Conservation (phyloP, 2,329 filamentous ascomycete species). For the Cladosporium halotolerans region DNA sequence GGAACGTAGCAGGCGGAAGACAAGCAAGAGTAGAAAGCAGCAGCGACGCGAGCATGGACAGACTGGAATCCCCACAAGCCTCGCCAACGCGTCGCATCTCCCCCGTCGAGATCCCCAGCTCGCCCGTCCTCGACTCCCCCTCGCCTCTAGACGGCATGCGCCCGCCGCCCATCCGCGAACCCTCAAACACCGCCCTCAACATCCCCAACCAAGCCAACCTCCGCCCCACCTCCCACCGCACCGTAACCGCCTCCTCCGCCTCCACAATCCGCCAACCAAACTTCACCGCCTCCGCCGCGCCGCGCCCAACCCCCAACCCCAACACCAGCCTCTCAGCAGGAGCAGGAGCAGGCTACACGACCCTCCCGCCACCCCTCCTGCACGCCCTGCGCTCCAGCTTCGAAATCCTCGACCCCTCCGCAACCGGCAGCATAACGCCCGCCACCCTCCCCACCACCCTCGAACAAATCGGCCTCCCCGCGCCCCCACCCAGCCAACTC, state of each 20-base stretch:
- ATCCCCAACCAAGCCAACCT: slow-evolving; percentile 13
- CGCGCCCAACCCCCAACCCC: slow-evolving; percentile 3
- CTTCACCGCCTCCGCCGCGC: slow-evolving; percentile 12
- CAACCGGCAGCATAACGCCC: slow-evolving; percentile 73
- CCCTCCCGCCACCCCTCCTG: slow-evolving; percentile 74
- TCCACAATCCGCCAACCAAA: slow-evolving; percentile 19
- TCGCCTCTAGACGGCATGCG: slow-evolving; percentile 17
- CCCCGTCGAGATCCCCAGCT: not conserved
- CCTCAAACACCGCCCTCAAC: slow-evolving; percentile 24
- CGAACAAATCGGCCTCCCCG: slow-evolving; percentile 73
- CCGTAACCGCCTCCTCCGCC: slow-evolving; percentile 29
- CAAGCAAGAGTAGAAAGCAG: slow-evolving; percentile 13
- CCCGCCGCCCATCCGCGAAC: slow-evolving; percentile 22
- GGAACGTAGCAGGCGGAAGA: slow-evolving; percentile 17
- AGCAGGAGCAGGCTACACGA: slow-evolving; percentile 45
- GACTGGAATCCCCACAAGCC: not conserved
- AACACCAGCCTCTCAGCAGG: not conserved
- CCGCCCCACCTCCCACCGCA: slow-evolving; percentile 34
- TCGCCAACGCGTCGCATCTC: slow-evolving; percentile 9
- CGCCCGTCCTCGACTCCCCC: slow-evolving; percentile 3
- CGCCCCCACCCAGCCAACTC: slow-evolving; percentile 59
- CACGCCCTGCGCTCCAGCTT: slow-evolving; percentile 87
- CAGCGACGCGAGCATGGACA: slow-evolving; percentile 9
- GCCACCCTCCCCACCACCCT: slow-evolving; percentile 86
- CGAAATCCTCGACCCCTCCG: slow-evolving; percentile 84